phyloP scores from a whole-genome alignment of 2,329 filamentous ascomycete species.

The Ascochyta lentis region DNA sequence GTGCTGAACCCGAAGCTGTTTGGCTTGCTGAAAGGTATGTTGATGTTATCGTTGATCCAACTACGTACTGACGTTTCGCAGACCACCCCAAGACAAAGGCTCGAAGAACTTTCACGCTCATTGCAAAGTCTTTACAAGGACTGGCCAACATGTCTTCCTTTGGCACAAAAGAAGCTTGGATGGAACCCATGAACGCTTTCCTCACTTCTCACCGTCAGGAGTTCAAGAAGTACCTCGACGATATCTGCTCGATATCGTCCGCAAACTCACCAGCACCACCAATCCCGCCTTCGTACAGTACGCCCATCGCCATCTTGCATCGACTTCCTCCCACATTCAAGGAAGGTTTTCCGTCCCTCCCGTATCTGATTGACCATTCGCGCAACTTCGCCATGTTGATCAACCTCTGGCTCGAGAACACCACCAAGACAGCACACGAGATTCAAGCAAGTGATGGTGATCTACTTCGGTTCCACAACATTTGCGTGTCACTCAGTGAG shows the following conservation, averaged over 20 bases:
- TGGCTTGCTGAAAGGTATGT: constrained; percentile 74
- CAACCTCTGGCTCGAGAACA: constrained; percentile 75
- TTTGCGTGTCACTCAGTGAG: constrained; percentile 55
- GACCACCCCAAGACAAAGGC: constrained; percentile 85
- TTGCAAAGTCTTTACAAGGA: constrained; percentile 90
- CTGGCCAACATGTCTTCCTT: constrained; percentile 90
- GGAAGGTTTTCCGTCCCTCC: constrained; percentile 91
- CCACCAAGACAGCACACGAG: constrained; percentile 45
- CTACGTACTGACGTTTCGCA: constrained; percentile 35
- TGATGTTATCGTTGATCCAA: not conserved
- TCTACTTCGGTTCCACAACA: constrained; percentile 57
- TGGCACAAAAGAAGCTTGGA: constrained; percentile 96
- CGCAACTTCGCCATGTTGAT: constrained; percentile 85
- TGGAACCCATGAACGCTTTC: constrained; percentile 97
- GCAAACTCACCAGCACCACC: constrained; percentile 64
- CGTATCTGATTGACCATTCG: constrained; percentile 89
- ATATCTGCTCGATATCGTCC: constrained; percentile 81
- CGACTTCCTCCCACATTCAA: constrained; percentile 80
- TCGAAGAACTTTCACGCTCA: constrained; percentile 86
- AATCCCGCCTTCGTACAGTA: constrained; percentile 86
- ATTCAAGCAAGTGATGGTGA: constrained; percentile 53
- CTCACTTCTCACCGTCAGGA: constrained; percentile 75
- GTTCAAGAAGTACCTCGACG: constrained; percentile 87
- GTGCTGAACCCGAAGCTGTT: constrained; percentile 95
- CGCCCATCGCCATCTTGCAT: constrained; percentile 86